Percentiles rank a stretch among this genome's conserved stretches.
These are phyloP conservation scores for Schizochytrium sp. DNA, from an alignment of 108 stramenopile genomes.

Conservation along the genomic window DNA sequence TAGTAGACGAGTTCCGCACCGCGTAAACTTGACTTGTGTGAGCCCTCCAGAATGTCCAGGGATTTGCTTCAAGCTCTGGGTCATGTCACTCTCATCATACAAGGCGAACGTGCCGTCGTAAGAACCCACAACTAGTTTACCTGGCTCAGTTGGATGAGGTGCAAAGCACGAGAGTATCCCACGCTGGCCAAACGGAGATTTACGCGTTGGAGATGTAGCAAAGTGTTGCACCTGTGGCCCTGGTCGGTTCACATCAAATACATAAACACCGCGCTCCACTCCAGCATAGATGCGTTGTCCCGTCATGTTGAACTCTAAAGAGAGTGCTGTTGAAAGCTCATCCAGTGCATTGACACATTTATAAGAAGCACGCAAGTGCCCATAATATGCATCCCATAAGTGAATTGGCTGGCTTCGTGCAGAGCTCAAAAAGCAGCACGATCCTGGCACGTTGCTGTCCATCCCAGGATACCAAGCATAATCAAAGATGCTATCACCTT, in stretches of 20 bases:
- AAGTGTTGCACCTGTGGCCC: neutral
- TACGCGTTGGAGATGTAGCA: conserved; percentile 8
- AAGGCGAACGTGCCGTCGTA: conserved; percentile 40
- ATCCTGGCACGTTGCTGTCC: conserved; percentile 67
- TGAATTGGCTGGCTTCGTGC: conserved; percentile 71
- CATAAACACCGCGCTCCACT: conserved; percentile 42
- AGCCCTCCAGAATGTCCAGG: conserved; percentile 7
- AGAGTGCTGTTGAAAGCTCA: conserved; percentile 44
- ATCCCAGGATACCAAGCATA: conserved; percentile 58
- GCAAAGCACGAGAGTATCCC: conserved; percentile 24
- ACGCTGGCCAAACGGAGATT: conserved; percentile 36
- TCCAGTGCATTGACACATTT: conserved; percentile 45
- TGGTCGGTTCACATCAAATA: conserved; percentile 29
- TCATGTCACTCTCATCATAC: conserved; percentile 26
- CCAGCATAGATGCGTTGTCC: neutral
- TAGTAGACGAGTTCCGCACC: neutral
- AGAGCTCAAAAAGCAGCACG: conserved; percentile 69
- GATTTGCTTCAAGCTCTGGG: neutral
- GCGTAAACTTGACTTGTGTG: neutral
- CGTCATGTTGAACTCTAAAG: neutral
- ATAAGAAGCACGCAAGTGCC: conserved; percentile 71
- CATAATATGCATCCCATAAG: conserved; percentile 73
- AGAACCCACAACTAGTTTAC: conserved; percentile 19
- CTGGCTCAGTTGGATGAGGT: neutral
- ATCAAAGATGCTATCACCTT: conserved; percentile 29